These are phyloP conservation scores for Cladophialophora carrionii DNA, from an alignment of 2,329 filamentous ascomycete species.

Conservation along the genomic window DNA sequence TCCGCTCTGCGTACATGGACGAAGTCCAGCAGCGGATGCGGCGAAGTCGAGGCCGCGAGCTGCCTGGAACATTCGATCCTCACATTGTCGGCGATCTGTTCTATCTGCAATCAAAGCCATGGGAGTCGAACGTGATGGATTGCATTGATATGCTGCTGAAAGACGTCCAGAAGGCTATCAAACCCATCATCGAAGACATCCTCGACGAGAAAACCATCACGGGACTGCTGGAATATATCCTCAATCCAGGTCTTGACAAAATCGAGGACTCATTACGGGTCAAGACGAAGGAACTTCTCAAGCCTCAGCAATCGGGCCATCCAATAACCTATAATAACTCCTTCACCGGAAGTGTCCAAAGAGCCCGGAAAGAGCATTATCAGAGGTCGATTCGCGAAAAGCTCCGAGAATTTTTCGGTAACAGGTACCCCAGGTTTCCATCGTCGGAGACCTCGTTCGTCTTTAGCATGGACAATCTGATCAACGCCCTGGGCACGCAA, in stretches of 20 bases:
- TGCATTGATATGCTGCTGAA: constrained; percentile 47
- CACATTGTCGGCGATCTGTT: constrained; percentile 64
- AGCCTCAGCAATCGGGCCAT: constrained; percentile 48
- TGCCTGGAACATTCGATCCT: constrained; percentile 62
- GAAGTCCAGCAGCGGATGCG: constrained; percentile 49
- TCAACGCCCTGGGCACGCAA: constrained; percentile 19
- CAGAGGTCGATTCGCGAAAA: constrained; percentile 3
- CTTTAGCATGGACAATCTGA: constrained; percentile 20
- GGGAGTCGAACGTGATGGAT: constrained; percentile 49
- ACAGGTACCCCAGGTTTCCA: neutral
- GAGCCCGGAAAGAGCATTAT: constrained; percentile 16
- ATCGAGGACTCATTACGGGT: constrained; percentile 44
- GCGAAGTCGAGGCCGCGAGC: constrained; percentile 57
- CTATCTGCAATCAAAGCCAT: constrained; percentile 60
- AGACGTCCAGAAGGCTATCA: constrained; percentile 44
- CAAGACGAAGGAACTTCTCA: constrained; percentile 53
- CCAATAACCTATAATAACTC: constrained; percentile 47
- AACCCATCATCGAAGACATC: constrained; percentile 43
- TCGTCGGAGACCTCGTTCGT: neutral
- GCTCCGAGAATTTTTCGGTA: constrained; percentile 10
- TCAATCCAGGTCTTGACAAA: constrained; percentile 49
- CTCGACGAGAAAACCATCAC: constrained; percentile 48
- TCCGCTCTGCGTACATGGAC: constrained; percentile 46
- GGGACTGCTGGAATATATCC: constrained; percentile 45
- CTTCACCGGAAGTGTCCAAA: constrained; percentile 44